A percentile compares a stretch with the other conserved stretches of the same genome.
Evolutionary conservation across 1,284 basidiomycete species (phyloP).

Genomic region (Malassezia equina): DNA sequence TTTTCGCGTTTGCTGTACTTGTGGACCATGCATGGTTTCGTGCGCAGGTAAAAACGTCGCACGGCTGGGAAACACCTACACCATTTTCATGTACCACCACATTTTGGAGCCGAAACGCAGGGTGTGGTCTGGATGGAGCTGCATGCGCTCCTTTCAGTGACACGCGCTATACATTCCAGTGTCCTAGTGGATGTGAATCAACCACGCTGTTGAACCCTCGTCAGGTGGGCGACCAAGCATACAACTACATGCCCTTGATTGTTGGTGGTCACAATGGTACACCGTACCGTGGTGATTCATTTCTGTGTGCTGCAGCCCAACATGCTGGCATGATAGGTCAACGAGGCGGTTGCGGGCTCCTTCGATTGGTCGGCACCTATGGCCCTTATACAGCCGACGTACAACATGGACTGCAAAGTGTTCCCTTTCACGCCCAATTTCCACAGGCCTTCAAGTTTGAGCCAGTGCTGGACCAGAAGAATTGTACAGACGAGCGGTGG

Average conservation of each 20-base stretch:
- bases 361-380: conserved; percentile 63
- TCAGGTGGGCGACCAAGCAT: conserved; percentile 60
- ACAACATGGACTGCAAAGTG: conserved; percentile 60
- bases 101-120: conserved; percentile 44
- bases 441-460: conserved; percentile 56
- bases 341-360: conserved; percentile 65
- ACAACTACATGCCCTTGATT: conserved; percentile 63
- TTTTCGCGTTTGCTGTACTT: conserved; percentile 30
- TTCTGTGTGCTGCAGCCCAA: conserved; percentile 73
- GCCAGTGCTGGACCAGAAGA: conserved; percentile 50
- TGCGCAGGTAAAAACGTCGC: conserved; percentile 16
- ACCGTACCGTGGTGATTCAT: conserved; percentile 67
- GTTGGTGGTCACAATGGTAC: conserved; percentile 65
- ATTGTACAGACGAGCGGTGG: conserved; percentile 63
- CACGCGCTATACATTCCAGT: conserved; percentile 60
- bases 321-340: conserved; percentile 60
- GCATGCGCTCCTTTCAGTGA: conserved; percentile 58
- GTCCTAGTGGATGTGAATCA: conserved; percentile 62
- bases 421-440: conserved; percentile 65
- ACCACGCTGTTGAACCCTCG: conserved; percentile 66
- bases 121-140: conserved; percentile 64
- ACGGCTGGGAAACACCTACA: conserved; percentile 14
- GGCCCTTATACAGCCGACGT: conserved; percentile 58
- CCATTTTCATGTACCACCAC: conserved; percentile 34
- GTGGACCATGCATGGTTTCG: conserved; percentile 33